Evolutionary conservation across 1,284 basidiomycete genomes (phyloP).

Genomic region (Microbotryum intermedium): DNA sequence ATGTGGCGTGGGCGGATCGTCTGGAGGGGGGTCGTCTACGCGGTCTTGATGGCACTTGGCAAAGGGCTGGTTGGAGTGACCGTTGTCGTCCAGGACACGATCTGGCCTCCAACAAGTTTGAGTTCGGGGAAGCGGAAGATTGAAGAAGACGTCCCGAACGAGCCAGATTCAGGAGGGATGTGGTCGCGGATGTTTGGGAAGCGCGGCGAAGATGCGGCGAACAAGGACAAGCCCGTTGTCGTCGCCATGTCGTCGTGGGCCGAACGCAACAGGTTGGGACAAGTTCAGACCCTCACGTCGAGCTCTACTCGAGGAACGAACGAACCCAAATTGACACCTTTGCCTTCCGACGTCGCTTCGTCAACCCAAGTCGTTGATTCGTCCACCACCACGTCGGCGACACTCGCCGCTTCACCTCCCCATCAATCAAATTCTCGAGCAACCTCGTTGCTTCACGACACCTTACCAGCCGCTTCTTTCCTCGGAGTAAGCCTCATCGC

Average conservation of each 20-base stretch:
- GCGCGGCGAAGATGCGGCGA: background rate
- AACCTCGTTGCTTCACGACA: background rate
- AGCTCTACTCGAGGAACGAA: too few species aligned
- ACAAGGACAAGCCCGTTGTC: background rate
- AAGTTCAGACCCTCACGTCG: background rate
- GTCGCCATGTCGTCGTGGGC: background rate
- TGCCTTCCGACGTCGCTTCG: too few species aligned
- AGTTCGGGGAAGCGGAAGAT: background rate
- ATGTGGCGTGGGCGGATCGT: slow-evolving; percentile 46
- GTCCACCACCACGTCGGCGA: too few species aligned
- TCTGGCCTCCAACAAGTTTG: slow-evolving; percentile 2
- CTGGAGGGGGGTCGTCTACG: slow-evolving; percentile 49
- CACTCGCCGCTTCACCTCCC: too few species aligned
- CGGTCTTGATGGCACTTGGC: slow-evolving; percentile 47
- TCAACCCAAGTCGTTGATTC: too few species aligned
- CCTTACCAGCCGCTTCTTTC: slow-evolving; percentile 33
- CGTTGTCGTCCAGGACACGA: slow-evolving; percentile 34
- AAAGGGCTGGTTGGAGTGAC: slow-evolving; percentile 44
- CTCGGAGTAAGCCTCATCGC: slow-evolving; percentile 48
- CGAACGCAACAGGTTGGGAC: background rate
- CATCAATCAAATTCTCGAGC: too few species aligned
- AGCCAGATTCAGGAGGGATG: too few species aligned
- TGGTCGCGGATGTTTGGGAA: background rate
- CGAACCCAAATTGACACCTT: too few species aligned
- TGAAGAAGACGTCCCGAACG: too few species aligned